A percentile compares a stretch with the other conserved stretches of the same genome.
Evolutionary conservation across 2,329 filamentous ascomycete genomes (phyloP).

Genomic region (Diplodia corticola): DNA sequence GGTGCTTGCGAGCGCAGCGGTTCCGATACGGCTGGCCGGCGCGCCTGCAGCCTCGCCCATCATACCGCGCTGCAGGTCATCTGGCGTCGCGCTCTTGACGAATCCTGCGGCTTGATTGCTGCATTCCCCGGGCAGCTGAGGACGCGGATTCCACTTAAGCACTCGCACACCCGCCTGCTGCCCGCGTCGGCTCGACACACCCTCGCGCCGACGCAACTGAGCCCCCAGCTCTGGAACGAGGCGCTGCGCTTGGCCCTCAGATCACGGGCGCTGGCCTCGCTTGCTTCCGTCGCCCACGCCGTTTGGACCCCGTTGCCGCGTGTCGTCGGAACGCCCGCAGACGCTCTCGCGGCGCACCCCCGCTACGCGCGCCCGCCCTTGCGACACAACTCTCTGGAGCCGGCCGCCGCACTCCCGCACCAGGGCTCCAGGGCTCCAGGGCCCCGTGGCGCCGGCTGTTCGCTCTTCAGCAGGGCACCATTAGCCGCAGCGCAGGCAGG

Average conservation of each 20-base stretch:
- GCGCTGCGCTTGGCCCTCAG: neutral
- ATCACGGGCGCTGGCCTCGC: conserved; percentile 16
- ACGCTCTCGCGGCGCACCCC: conserved; percentile 14
- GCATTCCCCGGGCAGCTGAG: conserved; percentile 21
- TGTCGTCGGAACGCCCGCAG: conserved; percentile 19
- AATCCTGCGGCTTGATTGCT: conserved; percentile 11
- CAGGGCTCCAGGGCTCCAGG: too few relatives aligned
- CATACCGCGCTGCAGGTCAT: conserved; percentile 20
- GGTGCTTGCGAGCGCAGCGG: conserved; percentile 12
- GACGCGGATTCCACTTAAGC: conserved; percentile 19
- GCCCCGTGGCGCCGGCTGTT: conserved; percentile 14
- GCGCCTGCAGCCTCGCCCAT: conserved; percentile 19
- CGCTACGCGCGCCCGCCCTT: conserved; percentile 16
- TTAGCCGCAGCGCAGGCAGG: conserved; percentile 21
- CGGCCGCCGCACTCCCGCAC: conserved; percentile 11
- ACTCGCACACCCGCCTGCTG: conserved; percentile 19
- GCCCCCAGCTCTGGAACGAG: conserved; percentile 12
- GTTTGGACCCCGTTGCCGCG: conserved; percentile 18
- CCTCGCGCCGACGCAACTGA: conserved; percentile 10
- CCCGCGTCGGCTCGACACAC: conserved; percentile 18
- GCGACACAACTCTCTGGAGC: conserved; percentile 15
- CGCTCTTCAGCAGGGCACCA: conserved; percentile 18
- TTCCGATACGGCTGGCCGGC: conserved; percentile 20
- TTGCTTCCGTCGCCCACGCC: conserved; percentile 19
- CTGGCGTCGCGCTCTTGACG: conserved; percentile 19